These are phyloP conservation scores for Pleurostoma richardsiae DNA, from an alignment of 2,329 filamentous ascomycete genomes.

Conservation along the genomic window DNA sequence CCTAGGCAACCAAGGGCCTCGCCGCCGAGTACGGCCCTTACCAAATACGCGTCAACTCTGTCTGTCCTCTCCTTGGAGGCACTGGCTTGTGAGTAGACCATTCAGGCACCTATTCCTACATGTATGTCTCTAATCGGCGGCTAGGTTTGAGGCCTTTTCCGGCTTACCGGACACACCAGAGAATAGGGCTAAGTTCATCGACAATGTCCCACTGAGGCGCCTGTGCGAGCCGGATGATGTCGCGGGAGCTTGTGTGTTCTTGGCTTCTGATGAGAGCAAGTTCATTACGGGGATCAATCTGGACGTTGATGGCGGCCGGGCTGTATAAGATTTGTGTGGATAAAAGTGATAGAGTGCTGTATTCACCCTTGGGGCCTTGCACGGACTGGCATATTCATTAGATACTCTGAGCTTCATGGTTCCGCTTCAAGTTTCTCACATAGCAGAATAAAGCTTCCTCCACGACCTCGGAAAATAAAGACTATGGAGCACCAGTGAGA, in stretches of 20 bases:
- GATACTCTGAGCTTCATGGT: no score
- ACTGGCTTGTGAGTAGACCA: slow-evolving; percentile 50
- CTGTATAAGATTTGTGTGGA: background rate
- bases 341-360: no score
- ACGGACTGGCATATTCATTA: no score
- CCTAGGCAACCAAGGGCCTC: slow-evolving; percentile 41
- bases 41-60: slow-evolving; percentile 67
- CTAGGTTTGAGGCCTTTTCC: slow-evolving; percentile 26
- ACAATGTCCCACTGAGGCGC: slow-evolving; percentile 49
- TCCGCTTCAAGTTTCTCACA: no score
- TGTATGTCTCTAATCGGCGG: background rate
- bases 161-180: slow-evolving; percentile 57
- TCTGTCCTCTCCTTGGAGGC: slow-evolving; percentile 63
- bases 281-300: slow-evolving; percentile 72
- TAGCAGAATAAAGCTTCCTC: no score
- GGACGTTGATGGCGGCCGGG: slow-evolving; percentile 26
- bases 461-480: no score
- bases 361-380: no score
- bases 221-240: slow-evolving; percentile 59
- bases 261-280: slow-evolving; percentile 65
- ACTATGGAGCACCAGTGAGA: no score
- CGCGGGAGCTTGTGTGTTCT: slow-evolving; percentile 64
- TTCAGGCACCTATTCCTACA: background rate
- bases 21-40: slow-evolving; percentile 70
- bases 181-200: slow-evolving; percentile 50